Evolutionary conservation across 352 stramenopile species (phyloP).

Genomic region (Blastocystis sp.): DNA sequence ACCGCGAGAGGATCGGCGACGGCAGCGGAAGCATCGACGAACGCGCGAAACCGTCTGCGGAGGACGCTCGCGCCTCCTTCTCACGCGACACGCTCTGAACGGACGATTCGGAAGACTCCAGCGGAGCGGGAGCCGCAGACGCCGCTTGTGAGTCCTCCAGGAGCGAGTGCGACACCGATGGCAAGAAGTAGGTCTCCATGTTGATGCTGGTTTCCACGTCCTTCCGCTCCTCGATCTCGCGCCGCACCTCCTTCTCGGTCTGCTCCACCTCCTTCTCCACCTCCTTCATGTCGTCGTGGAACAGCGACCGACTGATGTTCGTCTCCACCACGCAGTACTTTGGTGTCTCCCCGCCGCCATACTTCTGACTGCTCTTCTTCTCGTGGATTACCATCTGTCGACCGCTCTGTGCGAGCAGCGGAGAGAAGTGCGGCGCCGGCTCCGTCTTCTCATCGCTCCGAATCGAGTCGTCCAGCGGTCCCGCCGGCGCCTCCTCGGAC

Average conservation of each 20-base stretch:
- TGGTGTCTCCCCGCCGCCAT: neutral
- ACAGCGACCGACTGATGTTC: neutral
- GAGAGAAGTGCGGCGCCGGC: constrained; percentile 1
- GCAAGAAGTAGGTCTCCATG: constrained; percentile 17
- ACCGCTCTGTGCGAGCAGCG: neutral
- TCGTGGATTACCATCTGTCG: constrained; percentile 4
- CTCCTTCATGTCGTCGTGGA: neutral
- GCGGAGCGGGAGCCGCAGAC: neutral
- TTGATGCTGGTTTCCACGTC: neutral
- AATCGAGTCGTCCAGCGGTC: neutral
- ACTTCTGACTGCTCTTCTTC: constrained; percentile 36
- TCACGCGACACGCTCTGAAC: neutral
- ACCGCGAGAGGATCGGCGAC: neutral
- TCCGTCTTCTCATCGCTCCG: neutral
- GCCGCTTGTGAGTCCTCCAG: neutral
- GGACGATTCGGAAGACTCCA: neutral
- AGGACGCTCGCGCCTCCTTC: neutral
- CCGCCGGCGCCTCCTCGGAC: neutral
- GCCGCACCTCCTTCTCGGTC: neutral
- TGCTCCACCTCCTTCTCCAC: neutral
- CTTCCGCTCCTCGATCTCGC: neutral
- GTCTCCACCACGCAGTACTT: neutral
- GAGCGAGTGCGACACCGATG: neutral
- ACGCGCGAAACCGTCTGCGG: neutral
- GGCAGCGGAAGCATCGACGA: neutral